These are phyloP conservation scores for Citrullus amarus DNA, from an alignment of 306 rosid species.

Conservation along the genomic window DNA sequence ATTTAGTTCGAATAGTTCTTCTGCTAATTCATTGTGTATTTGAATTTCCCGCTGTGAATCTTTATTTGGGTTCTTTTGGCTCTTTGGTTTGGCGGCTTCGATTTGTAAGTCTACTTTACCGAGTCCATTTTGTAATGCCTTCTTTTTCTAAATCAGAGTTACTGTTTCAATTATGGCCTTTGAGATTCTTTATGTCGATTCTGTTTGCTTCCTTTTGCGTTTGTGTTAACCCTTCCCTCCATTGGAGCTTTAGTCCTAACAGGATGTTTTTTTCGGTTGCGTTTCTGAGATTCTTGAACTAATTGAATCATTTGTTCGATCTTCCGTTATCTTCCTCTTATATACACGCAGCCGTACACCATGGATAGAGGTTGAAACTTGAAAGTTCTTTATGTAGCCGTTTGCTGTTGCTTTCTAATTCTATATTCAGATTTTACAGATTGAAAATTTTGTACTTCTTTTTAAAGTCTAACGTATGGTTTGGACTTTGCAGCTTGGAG, in stretches of 20 bases:
- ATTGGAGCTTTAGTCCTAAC: background rate
- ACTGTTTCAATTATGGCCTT: background rate
- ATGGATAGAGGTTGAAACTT: background rate
- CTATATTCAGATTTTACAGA: conserved; percentile 9
- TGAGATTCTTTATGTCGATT: background rate
- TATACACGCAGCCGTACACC: background rate
- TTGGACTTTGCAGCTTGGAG: conserved; percentile 17
- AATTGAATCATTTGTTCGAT: background rate
- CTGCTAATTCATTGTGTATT: background rate
- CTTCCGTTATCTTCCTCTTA: background rate
- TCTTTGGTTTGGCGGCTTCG: background rate
- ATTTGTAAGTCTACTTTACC: background rate
- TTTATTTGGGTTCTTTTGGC: background rate
- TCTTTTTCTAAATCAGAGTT: background rate
- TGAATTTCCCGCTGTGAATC: background rate
- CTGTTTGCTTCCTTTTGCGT: background rate
- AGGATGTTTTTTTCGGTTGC: background rate
- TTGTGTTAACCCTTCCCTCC: background rate
- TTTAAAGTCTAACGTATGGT: background rate
- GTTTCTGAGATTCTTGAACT: background rate
- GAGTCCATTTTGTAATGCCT: background rate
- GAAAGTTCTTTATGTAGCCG: background rate
- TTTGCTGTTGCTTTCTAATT: background rate
- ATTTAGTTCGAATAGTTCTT: background rate
- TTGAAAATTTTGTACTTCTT: background rate